Conservation (phyloP, 73 alveolate species). For the Effrenium voratum region DNA sequence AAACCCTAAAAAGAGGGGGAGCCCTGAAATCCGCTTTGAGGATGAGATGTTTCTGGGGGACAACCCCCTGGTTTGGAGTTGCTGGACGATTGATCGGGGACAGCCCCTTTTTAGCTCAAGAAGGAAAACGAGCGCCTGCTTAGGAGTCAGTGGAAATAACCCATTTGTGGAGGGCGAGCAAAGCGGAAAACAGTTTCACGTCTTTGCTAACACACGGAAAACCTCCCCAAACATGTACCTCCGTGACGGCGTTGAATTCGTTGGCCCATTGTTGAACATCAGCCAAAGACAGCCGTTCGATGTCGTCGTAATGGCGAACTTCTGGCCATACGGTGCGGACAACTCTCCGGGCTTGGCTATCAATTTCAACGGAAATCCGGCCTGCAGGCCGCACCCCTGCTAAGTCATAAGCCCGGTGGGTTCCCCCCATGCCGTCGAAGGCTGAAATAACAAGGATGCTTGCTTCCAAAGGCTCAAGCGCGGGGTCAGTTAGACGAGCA, state of each 20-base stretch:
- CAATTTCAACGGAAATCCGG: not conserved
- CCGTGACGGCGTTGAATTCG: not conserved
- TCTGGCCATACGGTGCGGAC: no score
- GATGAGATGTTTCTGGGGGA: no score
- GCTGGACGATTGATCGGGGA: not conserved
- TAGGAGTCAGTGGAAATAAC: no score
- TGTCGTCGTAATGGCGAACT: not conserved
- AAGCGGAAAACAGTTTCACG: not conserved
- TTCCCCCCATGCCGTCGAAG: conserved; percentile 1
- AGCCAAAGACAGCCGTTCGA: not conserved
- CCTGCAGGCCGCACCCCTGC: not conserved
- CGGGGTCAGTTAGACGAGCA: not conserved
- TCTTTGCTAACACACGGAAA: not conserved
- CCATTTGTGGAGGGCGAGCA: not conserved
- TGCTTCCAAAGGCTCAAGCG: not conserved
- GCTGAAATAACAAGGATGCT: not conserved
- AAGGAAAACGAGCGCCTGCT: no score
- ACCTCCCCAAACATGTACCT: not conserved
- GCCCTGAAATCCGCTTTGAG: no score
- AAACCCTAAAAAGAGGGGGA: no score
- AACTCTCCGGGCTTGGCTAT: not conserved
- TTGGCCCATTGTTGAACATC: not conserved
- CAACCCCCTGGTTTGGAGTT: no score
- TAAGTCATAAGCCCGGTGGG: not conserved
- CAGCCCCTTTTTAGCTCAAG: not conserved